Base-by-base conservation (phyloP, 1,284 basidiomycete genomes). In the Rhodofomes roseus region DNA sequence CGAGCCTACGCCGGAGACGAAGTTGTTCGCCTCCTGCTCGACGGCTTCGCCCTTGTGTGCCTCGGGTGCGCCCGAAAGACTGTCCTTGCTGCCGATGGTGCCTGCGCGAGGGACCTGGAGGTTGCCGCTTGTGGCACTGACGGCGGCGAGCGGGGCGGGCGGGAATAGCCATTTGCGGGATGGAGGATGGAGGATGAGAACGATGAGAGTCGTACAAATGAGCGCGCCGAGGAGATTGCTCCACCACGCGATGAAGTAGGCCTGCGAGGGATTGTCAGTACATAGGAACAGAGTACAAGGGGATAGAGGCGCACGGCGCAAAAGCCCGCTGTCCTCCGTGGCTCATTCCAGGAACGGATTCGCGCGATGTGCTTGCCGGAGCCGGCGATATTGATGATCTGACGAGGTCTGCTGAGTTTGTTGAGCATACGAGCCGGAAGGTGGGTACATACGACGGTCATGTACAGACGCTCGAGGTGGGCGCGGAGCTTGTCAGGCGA, bases 331-430 rank as follows among this genome's bases (percentile, higher is more conserved):
- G 81, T 82, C 2, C 83, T 70, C 29, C 67, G 62, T 2, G 75
- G 70, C 65, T 84, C 82, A 61, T 77, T 73, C 83, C 83, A 85
- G 0, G 77, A 78, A 36, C 79, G 76, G 5, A 85, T 62, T 8
- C 82, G 71, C 7, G 72, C 71, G 34, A 82, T 67, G 62, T 85
- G 82, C 60, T 81, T 78, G 4, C 71, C 63, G 55, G 79, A 77
- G 0, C 76, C 74, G 4, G 78, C 74, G 14, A 77, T 58, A 0
- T 77, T 74, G 18, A 82, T 72, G 8, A 80, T 77, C 71, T 73
- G 37, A 39, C 37, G 16, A 39, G 16, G 12, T 8, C 37, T 36
- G 34, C 37, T 1, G 36, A 18, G 5, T n/a, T 22, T n/a, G 11
- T 14, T 12, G 37, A 18, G 50, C 27, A n/a, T 20, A 1, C 14